Conservation (phyloP, 2,329 filamentous ascomycete genomes). For the Tolypocladium tundrense region DNA sequence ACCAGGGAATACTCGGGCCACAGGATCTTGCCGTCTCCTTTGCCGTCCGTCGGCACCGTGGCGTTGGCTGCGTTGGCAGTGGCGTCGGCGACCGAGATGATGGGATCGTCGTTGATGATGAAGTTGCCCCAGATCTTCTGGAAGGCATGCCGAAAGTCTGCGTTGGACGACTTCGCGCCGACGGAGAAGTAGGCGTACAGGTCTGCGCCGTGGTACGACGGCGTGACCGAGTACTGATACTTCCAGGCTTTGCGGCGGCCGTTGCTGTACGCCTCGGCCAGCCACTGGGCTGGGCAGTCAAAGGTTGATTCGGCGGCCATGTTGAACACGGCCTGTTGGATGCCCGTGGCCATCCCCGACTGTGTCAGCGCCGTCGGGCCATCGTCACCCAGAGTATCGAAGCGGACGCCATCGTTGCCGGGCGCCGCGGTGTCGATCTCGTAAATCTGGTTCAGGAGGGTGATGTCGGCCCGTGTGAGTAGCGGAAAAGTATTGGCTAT, state of each 20-base stretch:
- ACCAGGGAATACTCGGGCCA: slow-evolving; percentile 25
- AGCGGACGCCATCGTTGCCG: slow-evolving; percentile 15
- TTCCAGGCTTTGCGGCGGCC: slow-evolving; percentile 26
- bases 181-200: slow-evolving; percentile 23
- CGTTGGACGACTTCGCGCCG: slow-evolving; percentile 11
- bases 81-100: slow-evolving; percentile 17
- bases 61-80: slow-evolving; percentile 16
- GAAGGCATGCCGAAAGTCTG: slow-evolving; percentile 23
- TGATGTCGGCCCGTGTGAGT: slow-evolving; percentile 18
- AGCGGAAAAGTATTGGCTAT: slow-evolving; percentile 22
- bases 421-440: slow-evolving; percentile 10
- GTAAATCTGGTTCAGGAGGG: slow-evolving; percentile 21
- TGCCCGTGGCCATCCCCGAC: slow-evolving; percentile 36
- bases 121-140: slow-evolving; percentile 37
- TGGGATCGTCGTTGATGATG: slow-evolving; percentile 28
- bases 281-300: slow-evolving; percentile 46
- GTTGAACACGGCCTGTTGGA: slow-evolving; percentile 43
- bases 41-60: slow-evolving; percentile 17
- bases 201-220: slow-evolving; percentile 28
- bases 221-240: slow-evolving; percentile 37
- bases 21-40: slow-evolving; percentile 5
- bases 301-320: slow-evolving; percentile 46
- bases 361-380: slow-evolving; percentile 38
- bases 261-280: slow-evolving; percentile 34
- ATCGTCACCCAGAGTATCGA: slow-evolving; percentile 24